Conservation (phyloP, 495 filamentous ascomycete genomes). For the Zalerion maritima region DNA sequence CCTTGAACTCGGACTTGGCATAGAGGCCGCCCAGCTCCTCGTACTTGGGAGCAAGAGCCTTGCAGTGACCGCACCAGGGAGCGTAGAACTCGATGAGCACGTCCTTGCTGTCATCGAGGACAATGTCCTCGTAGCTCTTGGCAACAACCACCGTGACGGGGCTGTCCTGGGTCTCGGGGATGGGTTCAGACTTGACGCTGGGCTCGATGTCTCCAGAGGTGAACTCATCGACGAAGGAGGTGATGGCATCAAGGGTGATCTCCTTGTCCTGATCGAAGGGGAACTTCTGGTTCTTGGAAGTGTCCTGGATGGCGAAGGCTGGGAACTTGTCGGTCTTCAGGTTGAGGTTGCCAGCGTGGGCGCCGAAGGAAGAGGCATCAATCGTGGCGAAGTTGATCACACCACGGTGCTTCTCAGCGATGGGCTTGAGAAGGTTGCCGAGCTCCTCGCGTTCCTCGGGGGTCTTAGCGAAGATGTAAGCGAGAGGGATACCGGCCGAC, state of each 20-base stretch:
- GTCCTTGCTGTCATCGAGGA: constrained; percentile 90
- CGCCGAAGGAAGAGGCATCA: constrained; percentile 87
- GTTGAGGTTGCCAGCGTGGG: constrained; percentile 94
- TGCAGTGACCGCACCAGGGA: constrained; percentile 99
- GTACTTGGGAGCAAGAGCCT: constrained; percentile 80
- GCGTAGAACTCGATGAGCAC: constrained; percentile 98
- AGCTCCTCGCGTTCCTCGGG: constrained; percentile 74
- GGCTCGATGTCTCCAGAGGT: constrained; percentile 78
- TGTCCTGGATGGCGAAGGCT: constrained; percentile 95
- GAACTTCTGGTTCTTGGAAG: constrained; percentile 91
- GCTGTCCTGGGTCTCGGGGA: constrained; percentile 90
- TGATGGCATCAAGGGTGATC: constrained; percentile 59
- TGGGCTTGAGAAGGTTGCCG: constrained; percentile 44
- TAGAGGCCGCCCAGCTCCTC: constrained; percentile 81
- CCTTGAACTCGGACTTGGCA: constrained; percentile 51
- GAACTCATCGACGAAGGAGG: constrained; percentile 78
- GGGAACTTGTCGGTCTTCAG: constrained; percentile 90
- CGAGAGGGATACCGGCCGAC: constrained; percentile 81
- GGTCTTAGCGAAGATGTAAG: constrained; percentile 96
- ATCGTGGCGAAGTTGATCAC: constrained; percentile 95
- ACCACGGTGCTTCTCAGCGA: constrained; percentile 64
- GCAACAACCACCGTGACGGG: constrained; percentile 82
- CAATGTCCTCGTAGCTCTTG: constrained; percentile 83
- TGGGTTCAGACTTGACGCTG: constrained; percentile 94
- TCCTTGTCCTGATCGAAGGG: constrained; percentile 79